Evolutionary conservation across 2,329 filamentous ascomycete genomes (phyloP), one percentile per base, ranked within the genome.

Genomic region (Westerdykella ornata): DNA sequence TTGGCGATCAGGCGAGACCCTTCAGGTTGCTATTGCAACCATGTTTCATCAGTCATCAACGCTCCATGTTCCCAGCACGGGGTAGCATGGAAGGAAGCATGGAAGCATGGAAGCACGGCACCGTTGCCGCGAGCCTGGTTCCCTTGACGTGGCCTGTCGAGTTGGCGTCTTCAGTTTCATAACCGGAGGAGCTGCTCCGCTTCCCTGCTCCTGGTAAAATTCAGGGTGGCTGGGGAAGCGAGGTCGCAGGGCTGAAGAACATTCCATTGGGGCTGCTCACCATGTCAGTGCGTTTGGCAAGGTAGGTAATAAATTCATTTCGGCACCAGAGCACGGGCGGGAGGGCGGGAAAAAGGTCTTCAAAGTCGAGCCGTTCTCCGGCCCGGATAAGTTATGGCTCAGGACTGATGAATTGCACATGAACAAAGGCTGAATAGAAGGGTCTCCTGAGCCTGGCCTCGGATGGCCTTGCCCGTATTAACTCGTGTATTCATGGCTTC

Each of bases 211-310:
- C 38, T 41, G 39, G 48, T 30, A 37, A 37, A 41, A 37, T 36
- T 41, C 14, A 29, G 19, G 28, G 22, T 33, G 14, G 26, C 8
- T 34, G 18, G 35, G 38, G 17, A 15, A n/a, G 16, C 13, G 35
- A 46, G n/a, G 22, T 26, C 3, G 22, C 46, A 50, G 48, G 48
- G 48, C 48, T 50, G 48, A 48, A 43, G 48, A 48, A 48, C 35
- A 38, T 44, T 42, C 15, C 29, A 13, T 35, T n/a, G 12, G 30
- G 41, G 40, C 36, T 37, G 33, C 29, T 45, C 46, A 48, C 43
- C n/a, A 42, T 26, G 49, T 48, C 45, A 44, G 45, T 53, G 45
- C 48, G 34, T 35, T 31, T 32, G 38, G 20, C 18, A 30, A 20
- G 29, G 42, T 43, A 38, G n/a, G n/a, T n/a, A n/a, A n/a, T n/a